Evolutionary conservation across 805 yeast genomes (phyloP), one percentile per base, ranked within the genome.

Genomic region (Monosporozyma yasuniensis): DNA sequence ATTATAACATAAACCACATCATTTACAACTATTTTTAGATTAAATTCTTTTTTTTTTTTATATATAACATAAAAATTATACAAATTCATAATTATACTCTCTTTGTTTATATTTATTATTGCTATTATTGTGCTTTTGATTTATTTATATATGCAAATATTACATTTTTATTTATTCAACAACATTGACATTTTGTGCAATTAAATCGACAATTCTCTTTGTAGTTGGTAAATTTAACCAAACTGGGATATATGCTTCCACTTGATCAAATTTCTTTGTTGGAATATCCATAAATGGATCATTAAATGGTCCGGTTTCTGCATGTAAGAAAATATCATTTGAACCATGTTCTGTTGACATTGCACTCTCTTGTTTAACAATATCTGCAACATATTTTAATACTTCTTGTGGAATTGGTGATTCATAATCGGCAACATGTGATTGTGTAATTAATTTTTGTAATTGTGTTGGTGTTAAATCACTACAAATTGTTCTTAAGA

Each of bases 401-500:
- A 90, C 88, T 49, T 81, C 84, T 41, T 87, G 83, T 14, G 91
- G 82, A 53, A 91, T 83, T 42, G 98, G 97, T 2, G 88, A 79
- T 71, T 93, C 99, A 64, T 91, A 93, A 63, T 91, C 98, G 9
- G 96, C 96, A 55, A 84, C 85, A 54, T 81, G 81, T 64, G 95
- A 93, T 65, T 87, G 95, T 14, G 91, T 77, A 56, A 93, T 83
- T 64, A 93, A 74, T 68, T 87, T 87, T 72, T 93, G 98, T 59
- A 93, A 83, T 74, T 93, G 99, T n/a, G 86, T 81, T 23, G 99
- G 97, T 61, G 84, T 86, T 72, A 93, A 77, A 12, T 91, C 84
- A 74, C 90, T 86, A 72, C 99, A 93, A 58, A 93, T 89, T 62
- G 93, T 98, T 71, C 87, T 88, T 56, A 93, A 83, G 51, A 91